Conservation (phyloP, 306 rosid species). For the Castanea mollissima region DNA sequence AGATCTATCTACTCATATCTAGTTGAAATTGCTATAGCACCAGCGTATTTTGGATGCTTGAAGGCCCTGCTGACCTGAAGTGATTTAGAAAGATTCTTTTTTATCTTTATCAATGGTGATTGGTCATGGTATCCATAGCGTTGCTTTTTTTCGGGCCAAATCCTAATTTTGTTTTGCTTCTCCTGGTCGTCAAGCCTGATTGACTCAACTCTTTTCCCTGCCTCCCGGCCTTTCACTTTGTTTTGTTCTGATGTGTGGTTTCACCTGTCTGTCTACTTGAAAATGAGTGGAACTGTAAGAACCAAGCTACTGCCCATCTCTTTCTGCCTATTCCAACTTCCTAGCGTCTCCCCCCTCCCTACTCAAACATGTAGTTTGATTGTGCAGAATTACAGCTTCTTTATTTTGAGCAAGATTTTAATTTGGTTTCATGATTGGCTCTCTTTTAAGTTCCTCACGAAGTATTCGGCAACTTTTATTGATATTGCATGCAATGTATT, state of each 20-base stretch:
- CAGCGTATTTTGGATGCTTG: no score
- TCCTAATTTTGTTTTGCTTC: no score
- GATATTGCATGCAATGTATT: constrained; percentile 3
- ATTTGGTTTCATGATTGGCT: neutral
- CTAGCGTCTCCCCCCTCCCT: neutral
- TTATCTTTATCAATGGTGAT: no score
- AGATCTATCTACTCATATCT: neutral
- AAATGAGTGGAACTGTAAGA: neutral
- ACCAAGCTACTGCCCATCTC: neutral
- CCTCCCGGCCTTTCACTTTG: no score
- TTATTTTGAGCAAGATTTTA: neutral
- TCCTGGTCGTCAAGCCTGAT: no score
- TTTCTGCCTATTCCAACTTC: neutral
- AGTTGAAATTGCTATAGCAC: neutral
- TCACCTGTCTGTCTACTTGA: neutral
- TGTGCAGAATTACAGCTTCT: constrained; percentile 8
- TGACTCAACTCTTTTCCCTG: no score
- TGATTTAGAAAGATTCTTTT: no score
- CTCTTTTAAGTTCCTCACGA: neutral
- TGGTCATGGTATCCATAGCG: no score
- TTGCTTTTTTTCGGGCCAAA: no score
- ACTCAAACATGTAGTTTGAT: neutral
- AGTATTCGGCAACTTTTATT: constrained; percentile 1
- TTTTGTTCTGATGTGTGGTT: neutral
- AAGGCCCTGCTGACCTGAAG: no score